Conservation (phyloP, 2,329 filamentous ascomycete species). For the Hymenoscyphus fructigenus region DNA sequence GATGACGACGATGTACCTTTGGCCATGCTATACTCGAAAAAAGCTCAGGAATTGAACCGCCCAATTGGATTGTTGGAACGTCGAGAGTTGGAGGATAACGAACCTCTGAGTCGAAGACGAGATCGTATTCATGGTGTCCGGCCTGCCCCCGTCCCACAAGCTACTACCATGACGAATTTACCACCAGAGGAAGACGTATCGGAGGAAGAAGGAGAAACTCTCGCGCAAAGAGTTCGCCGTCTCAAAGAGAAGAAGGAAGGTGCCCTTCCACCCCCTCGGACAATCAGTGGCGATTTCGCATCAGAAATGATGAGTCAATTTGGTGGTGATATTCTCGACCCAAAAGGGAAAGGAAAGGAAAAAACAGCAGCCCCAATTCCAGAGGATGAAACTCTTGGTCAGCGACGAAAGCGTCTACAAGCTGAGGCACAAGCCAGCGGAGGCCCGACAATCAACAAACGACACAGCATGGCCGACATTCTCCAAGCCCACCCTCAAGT, state of each 20-base stretch:
- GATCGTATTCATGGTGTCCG: conserved; percentile 33
- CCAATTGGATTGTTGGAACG: conserved; percentile 77
- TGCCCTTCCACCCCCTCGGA: conserved; percentile 40
- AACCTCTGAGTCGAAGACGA: conserved; percentile 53
- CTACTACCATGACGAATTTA: conserved; percentile 32
- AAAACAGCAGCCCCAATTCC: conserved; percentile 36
- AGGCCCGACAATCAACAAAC: conserved; percentile 41
- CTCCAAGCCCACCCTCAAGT: conserved; percentile 53
- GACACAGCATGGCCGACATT: conserved; percentile 43
- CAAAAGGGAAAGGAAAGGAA: conserved; percentile 39
- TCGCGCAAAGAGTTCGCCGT: conserved; percentile 64
- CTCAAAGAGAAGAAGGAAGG: conserved; percentile 55
- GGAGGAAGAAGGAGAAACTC: conserved; percentile 58
- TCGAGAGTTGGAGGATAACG: conserved; percentile 86
- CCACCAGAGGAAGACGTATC: conserved; percentile 24
- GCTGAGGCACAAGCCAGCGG: conserved; percentile 64
- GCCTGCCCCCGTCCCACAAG: conserved; percentile 21
- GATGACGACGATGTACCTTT: conserved; percentile 85
- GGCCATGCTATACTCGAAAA: conserved; percentile 70
- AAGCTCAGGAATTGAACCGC: conserved; percentile 51
- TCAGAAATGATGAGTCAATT: conserved; percentile 67
- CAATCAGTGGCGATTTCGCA: conserved; percentile 66
- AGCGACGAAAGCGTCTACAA: conserved; percentile 72
- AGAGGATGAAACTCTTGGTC: conserved; percentile 76
- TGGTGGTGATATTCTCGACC: conserved; percentile 44